These are phyloP conservation scores for Fusarium duplospermum DNA, from an alignment of 2,329 filamentous ascomycete genomes.

Conservation along the genomic window DNA sequence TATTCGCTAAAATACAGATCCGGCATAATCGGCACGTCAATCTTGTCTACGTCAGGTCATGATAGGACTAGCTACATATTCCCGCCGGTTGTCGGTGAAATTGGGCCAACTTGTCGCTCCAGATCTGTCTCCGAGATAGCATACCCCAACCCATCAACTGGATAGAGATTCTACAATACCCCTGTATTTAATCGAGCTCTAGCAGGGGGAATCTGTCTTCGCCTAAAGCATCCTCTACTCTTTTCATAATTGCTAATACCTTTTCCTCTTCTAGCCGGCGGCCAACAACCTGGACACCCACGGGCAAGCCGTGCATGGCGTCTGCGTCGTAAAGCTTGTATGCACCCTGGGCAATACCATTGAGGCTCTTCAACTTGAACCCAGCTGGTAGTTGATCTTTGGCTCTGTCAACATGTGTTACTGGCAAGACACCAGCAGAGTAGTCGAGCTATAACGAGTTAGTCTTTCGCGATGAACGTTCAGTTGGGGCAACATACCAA, in stretches of 20 bases:
- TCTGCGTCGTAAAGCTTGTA: constrained; percentile 87
- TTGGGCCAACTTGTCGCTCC: not conserved
- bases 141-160: not conserved
- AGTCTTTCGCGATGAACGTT: not conserved
- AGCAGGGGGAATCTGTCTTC: constrained; percentile 65
- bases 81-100: not conserved
- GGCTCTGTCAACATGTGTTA: constrained; percentile 82
- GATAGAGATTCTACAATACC: not conserved
- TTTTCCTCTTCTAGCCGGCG: constrained; percentile 87
- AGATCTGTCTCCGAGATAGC: not conserved
- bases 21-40: not conserved
- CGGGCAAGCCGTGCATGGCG: constrained; percentile 88
- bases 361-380: constrained; percentile 73
- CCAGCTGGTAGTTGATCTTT: constrained; percentile 73
- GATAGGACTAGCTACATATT: not conserved
- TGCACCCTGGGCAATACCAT: constrained; percentile 83
- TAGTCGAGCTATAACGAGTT: constrained; percentile 77
- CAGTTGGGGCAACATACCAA: constrained; percentile 63
- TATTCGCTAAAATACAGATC: constrained; percentile 18
- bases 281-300: constrained; percentile 87
- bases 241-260: constrained; percentile 83
- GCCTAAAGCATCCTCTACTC: constrained; percentile 79
- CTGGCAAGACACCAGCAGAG: constrained; percentile 82
- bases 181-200: constrained; percentile 55
- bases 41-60: not conserved